These are phyloP conservation scores for Jamesozyma gamospora DNA, from an alignment of 805 yeast species.

Conservation along the genomic window DNA sequence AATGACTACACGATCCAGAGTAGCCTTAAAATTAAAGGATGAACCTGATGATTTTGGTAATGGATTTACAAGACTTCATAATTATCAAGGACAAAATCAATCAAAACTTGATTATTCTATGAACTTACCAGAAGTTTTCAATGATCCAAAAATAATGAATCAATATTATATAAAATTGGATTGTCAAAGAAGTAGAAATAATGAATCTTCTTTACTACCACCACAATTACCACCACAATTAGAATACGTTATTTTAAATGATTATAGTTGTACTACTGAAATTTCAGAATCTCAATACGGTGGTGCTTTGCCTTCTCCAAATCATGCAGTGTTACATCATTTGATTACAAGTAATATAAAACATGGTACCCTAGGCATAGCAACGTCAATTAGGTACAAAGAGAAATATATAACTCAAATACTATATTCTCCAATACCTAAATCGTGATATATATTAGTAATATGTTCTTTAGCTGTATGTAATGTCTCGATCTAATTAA, in stretches of 20 bases:
- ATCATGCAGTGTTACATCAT: constrained; percentile 87
- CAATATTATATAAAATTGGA: constrained; percentile 71
- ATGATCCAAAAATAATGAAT: constrained; percentile 79
- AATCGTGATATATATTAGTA: background rate
- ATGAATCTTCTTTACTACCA: constrained; percentile 62
- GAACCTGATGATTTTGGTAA: constrained; percentile 61
- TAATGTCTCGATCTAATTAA: no score
- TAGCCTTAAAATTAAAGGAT: constrained; percentile 31
- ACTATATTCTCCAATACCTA: constrained; percentile 59
- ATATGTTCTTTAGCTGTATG: no score
- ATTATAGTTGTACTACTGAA: constrained; percentile 31
- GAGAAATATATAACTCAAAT: constrained; percentile 86
- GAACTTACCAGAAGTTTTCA: constrained; percentile 70
- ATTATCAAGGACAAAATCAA: constrained; percentile 51
- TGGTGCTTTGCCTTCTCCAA: constrained; percentile 75
- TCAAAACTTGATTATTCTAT: constrained; percentile 38
- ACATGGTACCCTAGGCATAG: constrained; percentile 86
- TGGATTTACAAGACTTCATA: constrained; percentile 67
- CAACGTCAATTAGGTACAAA: constrained; percentile 78
- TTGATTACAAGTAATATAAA: constrained; percentile 91
- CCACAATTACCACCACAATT: constrained; percentile 95
- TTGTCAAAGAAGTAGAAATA: constrained; percentile 39
- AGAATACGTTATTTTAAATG: constrained; percentile 83
- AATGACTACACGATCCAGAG: constrained; percentile 38
- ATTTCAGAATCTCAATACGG: constrained; percentile 8